Base-by-base conservation (phyloP, 371 early-diverging fungal genomes). In the Mortierella sp. region DNA sequence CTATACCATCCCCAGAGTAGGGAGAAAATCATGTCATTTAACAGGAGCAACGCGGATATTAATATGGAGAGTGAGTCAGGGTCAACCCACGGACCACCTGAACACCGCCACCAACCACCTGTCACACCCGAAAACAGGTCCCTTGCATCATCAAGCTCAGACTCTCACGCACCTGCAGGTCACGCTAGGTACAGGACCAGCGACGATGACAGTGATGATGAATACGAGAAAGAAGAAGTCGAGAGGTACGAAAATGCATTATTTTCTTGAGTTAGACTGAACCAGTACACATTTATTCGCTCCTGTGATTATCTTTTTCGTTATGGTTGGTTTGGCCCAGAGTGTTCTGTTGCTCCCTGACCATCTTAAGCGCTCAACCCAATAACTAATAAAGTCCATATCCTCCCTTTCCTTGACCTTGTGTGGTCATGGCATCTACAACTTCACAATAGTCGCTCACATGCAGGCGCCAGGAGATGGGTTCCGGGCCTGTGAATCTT, bases 41-140 rank as follows among this genome's bases (percentile, higher is more conserved):
- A 55, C 22, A 61, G 60, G 37, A 54, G 12, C 16, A 54, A 24
- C 12, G 54, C 26, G 4, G 26, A 24, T 24, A 4, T 16, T 6
- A 54, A 26, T 28, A 26, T 16, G 3, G 49, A 26, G 11, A 26
- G 11, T 10, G 28, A 54, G 26, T 54, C 54, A 55, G 28, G 14
- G 28, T 55, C 26, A 24, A 24, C 55, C n/a, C 66, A 65, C 66
- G 57, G 37, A 65, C 55, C 66, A 65, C n/a, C 20, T 22, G 28
- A 28, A 14, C 55, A 37, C 1, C 39, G 40, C 66, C 54, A 65
- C 40, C 40, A n/a, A 26, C 54, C 24, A 49, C 24, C 26, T 55
- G 54, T 22, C 37, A 65, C 55, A 16, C 52, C 18, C 18, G n/a
- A 16, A 49, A 20, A 49, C 6, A 49, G 49, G 6, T 49, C 20